Base-by-base conservation (phyloP, 2,329 filamentous ascomycete genomes). In the Penicillium psychrosexuale region DNA sequence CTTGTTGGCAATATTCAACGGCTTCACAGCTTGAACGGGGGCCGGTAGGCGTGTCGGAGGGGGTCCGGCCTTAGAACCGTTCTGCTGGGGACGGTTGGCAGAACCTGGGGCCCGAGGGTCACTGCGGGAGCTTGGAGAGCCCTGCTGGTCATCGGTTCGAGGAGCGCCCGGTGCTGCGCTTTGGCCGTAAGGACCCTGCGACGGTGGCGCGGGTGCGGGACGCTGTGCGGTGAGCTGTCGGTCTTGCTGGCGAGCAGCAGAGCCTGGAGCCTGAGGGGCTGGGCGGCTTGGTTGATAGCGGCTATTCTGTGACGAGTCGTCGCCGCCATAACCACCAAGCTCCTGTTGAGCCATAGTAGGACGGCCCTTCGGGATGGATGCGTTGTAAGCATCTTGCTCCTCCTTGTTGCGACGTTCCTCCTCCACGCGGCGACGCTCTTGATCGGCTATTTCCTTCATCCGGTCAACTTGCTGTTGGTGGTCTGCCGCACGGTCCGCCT, bases 311-410 rank as follows among this genome's bases (percentile, higher is more conserved):
- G 80, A 73, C 64, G 77, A 72, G 55, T 79, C 79, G 42, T 79
- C 76, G 58, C 81, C 79, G 37, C 84, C 81, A 58, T 84, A 88
- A 31, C 87, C 86, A 54, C 90, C 90, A 63, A 97, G 77, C 72
- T 97, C 94, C 74, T 97, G 92, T 72, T 97, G 90, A 31, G 92
- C 91, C 61, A 94, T 68, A 2, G 90, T 90, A 11, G 86, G 77
- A 70, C 90, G 90, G 60, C 82, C 86, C 78, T 96, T 89, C 31
- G 91, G 93, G 56, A 97, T 77, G 24, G 90, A 91, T 34, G 90
- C 89, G 72, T 97, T 96, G 74, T 96, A 97, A 17, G 86, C 90
- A 69, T 94, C 91, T 63, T 90, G 80, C 48, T 96, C 91, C 61
- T 87, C 84, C 51, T 89, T 82, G 51, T 82, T 82, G 66, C 72